These are phyloP conservation scores for Rachicladosporium sp. DNA, from an alignment of 2,329 filamentous ascomycete species.

Conservation along the genomic window DNA sequence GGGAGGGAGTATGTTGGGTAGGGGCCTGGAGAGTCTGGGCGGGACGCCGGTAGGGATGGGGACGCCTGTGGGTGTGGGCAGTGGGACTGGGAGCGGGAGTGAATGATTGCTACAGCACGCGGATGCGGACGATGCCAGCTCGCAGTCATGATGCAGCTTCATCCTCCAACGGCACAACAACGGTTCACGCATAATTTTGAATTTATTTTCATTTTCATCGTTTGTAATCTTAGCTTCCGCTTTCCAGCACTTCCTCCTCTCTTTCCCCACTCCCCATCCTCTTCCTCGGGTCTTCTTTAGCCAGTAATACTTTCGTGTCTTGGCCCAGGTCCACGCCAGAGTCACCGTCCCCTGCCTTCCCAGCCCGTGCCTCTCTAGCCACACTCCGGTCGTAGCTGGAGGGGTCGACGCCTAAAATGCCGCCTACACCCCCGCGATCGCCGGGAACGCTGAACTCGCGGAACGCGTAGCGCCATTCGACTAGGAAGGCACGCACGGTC, in stretches of 20 bases:
- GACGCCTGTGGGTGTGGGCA: no score
- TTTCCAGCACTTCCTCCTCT: conserved; percentile 8
- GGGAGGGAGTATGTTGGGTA: conserved; percentile 3
- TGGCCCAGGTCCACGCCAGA: conserved; percentile 25
- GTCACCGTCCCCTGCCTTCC: conserved; percentile 23
- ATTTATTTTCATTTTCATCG: conserved; percentile 5
- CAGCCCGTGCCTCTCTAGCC: conserved; percentile 10
- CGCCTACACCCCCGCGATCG: conserved; percentile 71
- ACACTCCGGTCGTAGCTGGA: conserved; percentile 43
- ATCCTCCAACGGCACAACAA: no score
- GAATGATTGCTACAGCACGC: no score
- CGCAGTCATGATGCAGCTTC: no score
- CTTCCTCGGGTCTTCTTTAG: conserved; percentile 23
- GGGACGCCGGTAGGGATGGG: not conserved
- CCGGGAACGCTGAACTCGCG: conserved; percentile 93
- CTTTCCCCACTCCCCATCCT: conserved; percentile 7
- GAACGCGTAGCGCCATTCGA: conserved; percentile 92
- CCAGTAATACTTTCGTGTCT: conserved; percentile 25
- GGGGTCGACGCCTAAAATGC: conserved; percentile 52
- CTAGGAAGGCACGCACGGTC: conserved; percentile 78
- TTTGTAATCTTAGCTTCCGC: conserved; percentile 1
- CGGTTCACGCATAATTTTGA: not conserved
- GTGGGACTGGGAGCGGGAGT: no score
- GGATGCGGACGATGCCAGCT: no score
- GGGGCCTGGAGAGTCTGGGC: conserved; percentile 4